Base-by-base conservation (phyloP, 2,329 filamentous ascomycete genomes). In the Fusarium circinatum region DNA sequence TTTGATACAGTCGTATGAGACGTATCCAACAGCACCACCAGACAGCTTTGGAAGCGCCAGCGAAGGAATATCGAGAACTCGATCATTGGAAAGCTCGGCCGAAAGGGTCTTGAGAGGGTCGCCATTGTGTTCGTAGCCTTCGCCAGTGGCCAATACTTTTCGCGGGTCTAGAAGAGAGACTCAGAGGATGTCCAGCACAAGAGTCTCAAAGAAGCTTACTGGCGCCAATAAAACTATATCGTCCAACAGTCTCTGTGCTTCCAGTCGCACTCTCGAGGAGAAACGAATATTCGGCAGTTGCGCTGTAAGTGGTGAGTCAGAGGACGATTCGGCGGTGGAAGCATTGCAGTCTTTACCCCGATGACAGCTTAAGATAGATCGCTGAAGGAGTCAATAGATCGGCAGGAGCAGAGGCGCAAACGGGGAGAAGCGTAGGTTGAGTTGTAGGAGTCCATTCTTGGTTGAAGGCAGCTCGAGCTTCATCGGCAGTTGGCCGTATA, bases 1-100 rank as follows among this genome's bases (percentile, higher is more conserved):
- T 80, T 92, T 92, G 78, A 99, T 94, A 82, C 96, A 99, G 82
- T 99, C 96, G 80, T 99, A 99, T 60, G 95, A 95, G 11, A 98
- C 94, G 82, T 98, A 99, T 68, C 96, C 96, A 78, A 99, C 94
- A 18, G 95, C 96, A 56, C 96, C 96, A 45, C 95, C 96, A 1
- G 94, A 94, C 84, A 99, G 86, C 32, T 94, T 93, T 58, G 96
- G 96, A 42, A 99, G 88, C 78, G 89, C 89, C 78, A 98, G 85
- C 2, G 92, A 94, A 1, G 96, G 95, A 8, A 99, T 90, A 45
- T 93, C 89, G 39, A 95, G 93, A 72, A 98, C 94, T 32, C 94
- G 89, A 82, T 91, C 93, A 79, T 93, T 87, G 24, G 90, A 88
- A 49, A 99, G 89, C 84, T 98, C 95, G 73, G 89, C 86, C 84